Base-by-base conservation (phyloP, 164 flowering plant species). In the Piper betle region DNA sequence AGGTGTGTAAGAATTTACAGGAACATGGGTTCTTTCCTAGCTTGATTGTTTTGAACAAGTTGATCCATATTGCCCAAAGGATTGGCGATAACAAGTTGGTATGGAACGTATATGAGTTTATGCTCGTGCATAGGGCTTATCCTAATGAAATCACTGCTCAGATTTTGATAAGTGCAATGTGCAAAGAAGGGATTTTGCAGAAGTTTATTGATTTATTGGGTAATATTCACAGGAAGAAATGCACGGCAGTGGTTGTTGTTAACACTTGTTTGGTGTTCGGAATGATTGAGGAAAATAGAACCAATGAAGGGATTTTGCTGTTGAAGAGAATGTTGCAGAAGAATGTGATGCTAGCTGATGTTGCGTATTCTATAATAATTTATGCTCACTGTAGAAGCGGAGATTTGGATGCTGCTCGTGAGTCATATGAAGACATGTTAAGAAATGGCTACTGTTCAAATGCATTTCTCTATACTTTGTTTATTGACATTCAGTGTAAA, bases 91-190 rank as follows among this genome's bases (percentile, higher is more conserved):
- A 39, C 59, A 16, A 2, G 40, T 54, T 85, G 63, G 81, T 81
- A 39, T 89, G 98, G 98, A 72, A 68, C 50, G 65, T 92, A 19
- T 92, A 85, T 70, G 91, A 86, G 79, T 78, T 65, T 66, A 84
- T 89, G 91, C 64, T 88, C 19, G 53, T 64, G 42, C 75, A 43
- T 18, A 83, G 87, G 66, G 68, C 54, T n/a, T 84, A 73, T 59
- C 95, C 95, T 59, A 85, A 85, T 80, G 85, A 74, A 57, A 64
- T 56, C n/a, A 84, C 88, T 1, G 50, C 69, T 16, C 77, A 66
- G 52, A 77, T 62, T 37, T 73, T 89, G 96, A 73, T 82, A 11
- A 62, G 53, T 67, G 85, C 80, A 12, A 66, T 88, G 77, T 83
- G 94, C 74, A 88, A 88, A 63, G 85, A 80, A 75, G 97, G 97